Evolutionary conservation across 345 rosid species (phyloP).

Genomic region (Balakata baccata): DNA sequence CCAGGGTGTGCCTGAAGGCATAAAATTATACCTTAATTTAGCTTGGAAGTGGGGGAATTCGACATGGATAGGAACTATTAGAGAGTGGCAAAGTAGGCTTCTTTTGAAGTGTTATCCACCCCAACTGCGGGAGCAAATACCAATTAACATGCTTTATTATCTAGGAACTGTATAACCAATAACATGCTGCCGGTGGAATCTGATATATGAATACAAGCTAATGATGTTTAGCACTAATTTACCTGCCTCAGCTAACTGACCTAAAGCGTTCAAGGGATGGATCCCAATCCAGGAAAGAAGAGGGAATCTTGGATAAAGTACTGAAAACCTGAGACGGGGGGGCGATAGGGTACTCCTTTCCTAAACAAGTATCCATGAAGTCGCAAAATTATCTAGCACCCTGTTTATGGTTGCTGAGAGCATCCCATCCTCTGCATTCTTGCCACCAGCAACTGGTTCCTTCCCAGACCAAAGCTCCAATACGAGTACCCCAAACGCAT

Average conservation of each 20-base stretch:
- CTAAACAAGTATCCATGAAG: conserved; percentile 61
- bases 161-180: too few species aligned
- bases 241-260: conserved; percentile 35
- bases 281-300: conserved; percentile 82
- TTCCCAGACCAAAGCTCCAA: conserved; percentile 79
- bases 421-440: conserved; percentile 40
- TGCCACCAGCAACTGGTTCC: conserved; percentile 47
- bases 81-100: neutral
- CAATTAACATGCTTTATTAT: neutral
- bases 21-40: neutral
- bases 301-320: conserved; percentile 64
- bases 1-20: too few species aligned
- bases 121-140: neutral
- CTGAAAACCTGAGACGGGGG: conserved; percentile 44
- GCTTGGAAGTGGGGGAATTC: neutral
- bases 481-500: conserved; percentile 74
- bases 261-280: conserved; percentile 59
- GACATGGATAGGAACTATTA: neutral
- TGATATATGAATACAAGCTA: neutral
- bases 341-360: conserved; percentile 70
- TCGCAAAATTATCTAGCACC: conserved; percentile 55
- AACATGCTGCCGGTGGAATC: neutral
- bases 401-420: conserved; percentile 40
- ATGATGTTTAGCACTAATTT: neutral
- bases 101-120: too few species aligned